Evolutionary conservation across 148 eudicot genomes (phyloP).

Genomic region (Salicornia ramosissima): DNA sequence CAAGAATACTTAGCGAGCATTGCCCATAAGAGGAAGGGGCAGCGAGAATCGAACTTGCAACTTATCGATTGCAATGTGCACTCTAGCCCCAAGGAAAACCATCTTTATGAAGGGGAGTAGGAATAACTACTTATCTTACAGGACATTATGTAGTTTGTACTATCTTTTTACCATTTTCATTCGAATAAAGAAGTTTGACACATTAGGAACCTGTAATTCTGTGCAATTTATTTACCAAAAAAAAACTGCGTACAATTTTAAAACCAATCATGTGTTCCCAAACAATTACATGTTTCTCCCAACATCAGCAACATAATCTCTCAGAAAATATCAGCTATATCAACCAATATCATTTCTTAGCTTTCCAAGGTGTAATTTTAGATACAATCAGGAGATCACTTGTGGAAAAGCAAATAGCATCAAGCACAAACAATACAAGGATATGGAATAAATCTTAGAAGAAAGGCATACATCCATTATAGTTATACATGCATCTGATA

Average conservation of each 20-base stretch:
- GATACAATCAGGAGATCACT: not conserved
- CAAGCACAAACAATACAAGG: slow-evolving; percentile 8
- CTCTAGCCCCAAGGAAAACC: no score
- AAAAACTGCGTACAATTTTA: no score
- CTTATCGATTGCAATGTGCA: no score
- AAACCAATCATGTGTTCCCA: not conserved
- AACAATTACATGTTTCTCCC: not conserved
- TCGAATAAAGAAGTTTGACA: not conserved
- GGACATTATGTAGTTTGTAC: no score
- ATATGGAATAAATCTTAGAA: not conserved
- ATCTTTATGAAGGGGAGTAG: not conserved
- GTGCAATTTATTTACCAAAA: not conserved
- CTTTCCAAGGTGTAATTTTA: not conserved
- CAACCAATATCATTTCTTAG: not conserved
- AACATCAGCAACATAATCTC: not conserved
- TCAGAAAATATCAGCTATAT: not conserved
- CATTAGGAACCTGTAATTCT: not conserved
- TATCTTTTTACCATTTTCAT: not conserved
- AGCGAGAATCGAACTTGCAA: no score
- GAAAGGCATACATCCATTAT: slow-evolving; percentile 74
- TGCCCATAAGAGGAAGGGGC: no score
- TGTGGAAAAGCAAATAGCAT: not conserved
- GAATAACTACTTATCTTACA: not conserved
- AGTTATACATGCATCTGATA: slow-evolving; percentile 69
- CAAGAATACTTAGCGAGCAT: no score